These are phyloP conservation scores for Boletellus dicymbophilus DNA, from an alignment of 1,284 basidiomycete species.

Conservation along the genomic window DNA sequence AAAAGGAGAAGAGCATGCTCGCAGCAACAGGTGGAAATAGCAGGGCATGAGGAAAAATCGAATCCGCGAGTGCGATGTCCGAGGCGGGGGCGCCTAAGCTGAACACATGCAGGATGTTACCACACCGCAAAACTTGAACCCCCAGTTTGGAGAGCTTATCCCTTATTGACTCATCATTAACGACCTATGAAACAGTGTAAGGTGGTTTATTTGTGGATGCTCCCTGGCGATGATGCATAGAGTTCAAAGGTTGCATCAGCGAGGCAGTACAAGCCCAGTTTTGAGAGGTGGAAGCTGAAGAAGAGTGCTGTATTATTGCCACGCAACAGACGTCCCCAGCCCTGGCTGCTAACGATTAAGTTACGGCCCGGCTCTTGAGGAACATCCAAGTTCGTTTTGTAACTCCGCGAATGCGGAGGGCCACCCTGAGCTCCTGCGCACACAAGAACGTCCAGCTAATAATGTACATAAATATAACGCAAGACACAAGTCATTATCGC, in stretches of 20 bases:
- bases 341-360: conserved; percentile 3
- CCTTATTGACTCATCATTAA: conserved; percentile 35
- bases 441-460: too few species aligned
- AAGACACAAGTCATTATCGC: conserved; percentile 1
- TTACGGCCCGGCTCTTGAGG: conserved; percentile 15
- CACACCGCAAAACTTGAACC: conserved; percentile 28
- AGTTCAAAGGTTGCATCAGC: conserved; percentile 27
- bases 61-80: conserved; percentile 18
- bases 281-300: too few species aligned
- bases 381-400: conserved; percentile 11
- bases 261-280: conserved; percentile 27
- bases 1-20: conserved; percentile 29
- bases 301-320: conserved; percentile 34
- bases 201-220: conserved; percentile 18
- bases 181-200: conserved; percentile 30
- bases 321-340: conserved; percentile 2
- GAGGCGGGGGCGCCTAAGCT: conserved; percentile 18
- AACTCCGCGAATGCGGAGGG: conserved; percentile 36
- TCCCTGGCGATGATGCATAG: conserved; percentile 25
- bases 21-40: conserved; percentile 22
- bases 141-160: conserved; percentile 30
- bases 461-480: too few species aligned
- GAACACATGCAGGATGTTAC: conserved; percentile 20
- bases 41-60: conserved; percentile 29
- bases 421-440: too few species aligned